These are phyloP conservation scores for Fusarium euwallaceae DNA, from an alignment of 2,329 filamentous ascomycete species.

Conservation along the genomic window DNA sequence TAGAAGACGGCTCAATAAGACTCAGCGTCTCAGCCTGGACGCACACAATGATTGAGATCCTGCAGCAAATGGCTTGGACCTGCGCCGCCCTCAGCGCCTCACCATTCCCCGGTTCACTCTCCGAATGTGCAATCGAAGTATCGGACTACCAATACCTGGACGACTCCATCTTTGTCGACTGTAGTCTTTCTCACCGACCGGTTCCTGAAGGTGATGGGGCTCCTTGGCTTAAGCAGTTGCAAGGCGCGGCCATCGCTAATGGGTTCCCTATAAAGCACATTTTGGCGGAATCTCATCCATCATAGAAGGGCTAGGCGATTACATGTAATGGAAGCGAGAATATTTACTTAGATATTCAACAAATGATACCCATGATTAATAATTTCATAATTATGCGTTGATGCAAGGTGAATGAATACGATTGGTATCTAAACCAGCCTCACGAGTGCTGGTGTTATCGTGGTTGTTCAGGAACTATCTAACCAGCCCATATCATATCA, in stretches of 20 bases:
- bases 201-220: slow-evolving; percentile 46
- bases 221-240: slow-evolving; percentile 48
- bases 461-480: no score
- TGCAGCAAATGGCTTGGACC: slow-evolving; percentile 56
- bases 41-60: slow-evolving; percentile 52
- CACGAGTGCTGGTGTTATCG: no score
- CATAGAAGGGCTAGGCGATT: slow-evolving; percentile 3
- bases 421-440: not conserved
- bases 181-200: slow-evolving; percentile 50
- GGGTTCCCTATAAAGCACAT: slow-evolving; percentile 50
- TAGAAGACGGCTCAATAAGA: slow-evolving; percentile 50
- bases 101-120: slow-evolving; percentile 49
- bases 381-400: not conserved
- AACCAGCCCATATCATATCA: no score
- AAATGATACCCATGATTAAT: slow-evolving; percentile 45
- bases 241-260: slow-evolving; percentile 50
- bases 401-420: not conserved
- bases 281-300: slow-evolving; percentile 8
- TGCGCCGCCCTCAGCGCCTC: slow-evolving; percentile 53
- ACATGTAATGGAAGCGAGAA: not conserved
- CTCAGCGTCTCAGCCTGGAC: slow-evolving; percentile 53
- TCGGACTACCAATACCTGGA: slow-evolving; percentile 50
- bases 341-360: slow-evolving; percentile 19
- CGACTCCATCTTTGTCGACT: slow-evolving; percentile 53
- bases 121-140: slow-evolving; percentile 50